These are phyloP conservation scores for Aspergillus ochraceus DNA, from an alignment of 2,329 filamentous ascomycete genomes.

Conservation along the genomic window DNA sequence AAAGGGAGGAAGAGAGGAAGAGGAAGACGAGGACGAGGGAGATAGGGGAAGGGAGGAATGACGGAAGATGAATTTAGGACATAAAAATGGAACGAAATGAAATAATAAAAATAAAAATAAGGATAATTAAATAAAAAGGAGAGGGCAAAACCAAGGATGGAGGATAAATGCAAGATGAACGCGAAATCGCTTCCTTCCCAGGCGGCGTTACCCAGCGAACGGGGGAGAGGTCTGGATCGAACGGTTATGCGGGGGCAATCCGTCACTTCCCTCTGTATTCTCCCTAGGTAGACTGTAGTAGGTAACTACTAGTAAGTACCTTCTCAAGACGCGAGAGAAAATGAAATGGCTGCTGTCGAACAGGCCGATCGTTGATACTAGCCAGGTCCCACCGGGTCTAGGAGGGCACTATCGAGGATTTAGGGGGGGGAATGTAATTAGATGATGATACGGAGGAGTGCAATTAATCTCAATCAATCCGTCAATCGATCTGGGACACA, in stretches of 20 bases:
- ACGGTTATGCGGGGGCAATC: slow-evolving; percentile 30
- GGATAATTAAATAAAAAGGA: slow-evolving; percentile 3
- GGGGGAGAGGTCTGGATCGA: slow-evolving; percentile 21
- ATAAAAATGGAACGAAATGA: not conserved
- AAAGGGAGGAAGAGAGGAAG: slow-evolving; percentile 4
- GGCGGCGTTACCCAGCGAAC: slow-evolving; percentile 33
- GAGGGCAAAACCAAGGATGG: slow-evolving; percentile 2
- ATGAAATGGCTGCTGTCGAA: not conserved
- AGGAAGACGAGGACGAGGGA: slow-evolving; percentile 5
- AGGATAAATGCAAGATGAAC: not conserved
- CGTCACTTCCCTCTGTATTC: not conserved
- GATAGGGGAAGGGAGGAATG: not conserved
- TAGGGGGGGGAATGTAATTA: not conserved
- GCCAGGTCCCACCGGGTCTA: not conserved
- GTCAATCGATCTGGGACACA: not conserved
- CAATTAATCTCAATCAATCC: not conserved
- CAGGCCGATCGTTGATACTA: not conserved
- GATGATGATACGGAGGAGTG: not conserved
- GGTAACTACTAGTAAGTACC: too few relatives aligned
- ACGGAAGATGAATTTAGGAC: not conserved
- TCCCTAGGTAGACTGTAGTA: too few relatives aligned
- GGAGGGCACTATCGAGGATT: not conserved
- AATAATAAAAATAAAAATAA: slow-evolving; percentile 11
- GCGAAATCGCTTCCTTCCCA: slow-evolving; percentile 1
- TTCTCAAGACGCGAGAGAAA: too few relatives aligned